phyloP scores from a whole-genome alignment of 441 rosid species.

The Francoa sonchifolia region DNA sequence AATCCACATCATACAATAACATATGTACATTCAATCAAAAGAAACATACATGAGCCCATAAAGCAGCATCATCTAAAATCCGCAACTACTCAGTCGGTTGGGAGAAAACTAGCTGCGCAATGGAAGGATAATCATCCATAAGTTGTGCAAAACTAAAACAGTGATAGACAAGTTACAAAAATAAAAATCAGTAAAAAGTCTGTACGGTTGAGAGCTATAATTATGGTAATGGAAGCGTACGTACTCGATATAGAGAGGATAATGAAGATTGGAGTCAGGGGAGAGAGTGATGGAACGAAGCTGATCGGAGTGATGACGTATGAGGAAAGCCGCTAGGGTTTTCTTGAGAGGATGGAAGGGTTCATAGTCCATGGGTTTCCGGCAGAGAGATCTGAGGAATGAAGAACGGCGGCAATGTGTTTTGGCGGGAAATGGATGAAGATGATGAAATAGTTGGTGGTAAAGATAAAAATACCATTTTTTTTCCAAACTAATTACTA shows the following conservation, averaged over 20 bases:
- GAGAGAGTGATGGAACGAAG: slow-evolving; percentile 54
- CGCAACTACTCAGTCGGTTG: slow-evolving; percentile 45
- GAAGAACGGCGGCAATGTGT: no score
- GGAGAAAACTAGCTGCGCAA: slow-evolving; percentile 51
- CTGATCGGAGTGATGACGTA: slow-evolving; percentile 37
- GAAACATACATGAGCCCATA: slow-evolving; percentile 58
- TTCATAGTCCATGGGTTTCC: slow-evolving; percentile 14
- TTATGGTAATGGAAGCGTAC: not conserved
- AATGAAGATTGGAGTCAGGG: slow-evolving; percentile 65
- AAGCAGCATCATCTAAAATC: slow-evolving; percentile 54
- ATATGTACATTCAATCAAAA: not conserved
- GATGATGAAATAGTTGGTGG: no score
- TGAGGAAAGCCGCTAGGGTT: slow-evolving; percentile 45
- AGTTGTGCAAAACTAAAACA: slow-evolving; percentile 60
- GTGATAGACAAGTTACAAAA: not conserved
- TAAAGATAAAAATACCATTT: no score
- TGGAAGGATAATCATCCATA: slow-evolving; percentile 42
- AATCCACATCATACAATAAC: not conserved
- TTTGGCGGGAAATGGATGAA: no score
- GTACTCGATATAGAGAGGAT: slow-evolving; percentile 64
- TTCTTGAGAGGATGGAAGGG: slow-evolving; percentile 18
- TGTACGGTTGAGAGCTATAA: not conserved
- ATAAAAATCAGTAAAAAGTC: no score
- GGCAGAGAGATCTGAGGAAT: no score
- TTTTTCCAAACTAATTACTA: no score